Conservation (phyloP, 805 yeast genomes). For the Teunomyces pallodes region DNA sequence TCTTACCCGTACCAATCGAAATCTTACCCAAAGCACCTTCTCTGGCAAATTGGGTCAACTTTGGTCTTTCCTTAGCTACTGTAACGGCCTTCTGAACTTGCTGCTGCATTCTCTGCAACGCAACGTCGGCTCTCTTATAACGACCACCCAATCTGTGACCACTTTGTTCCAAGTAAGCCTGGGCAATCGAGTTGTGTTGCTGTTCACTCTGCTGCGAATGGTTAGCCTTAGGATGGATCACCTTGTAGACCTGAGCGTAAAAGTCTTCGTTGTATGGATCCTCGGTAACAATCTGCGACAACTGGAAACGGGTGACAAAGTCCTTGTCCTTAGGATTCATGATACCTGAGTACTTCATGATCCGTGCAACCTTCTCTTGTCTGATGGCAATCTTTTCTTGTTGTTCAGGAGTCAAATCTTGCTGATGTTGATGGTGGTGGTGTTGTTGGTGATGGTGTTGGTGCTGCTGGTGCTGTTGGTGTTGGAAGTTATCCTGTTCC, state of each 20-base stretch:
- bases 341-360: constrained; percentile 81
- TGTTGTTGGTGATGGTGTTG: constrained; percentile 25
- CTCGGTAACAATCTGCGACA: constrained; percentile 93
- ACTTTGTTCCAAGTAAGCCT: constrained; percentile 85
- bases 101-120: constrained; percentile 95
- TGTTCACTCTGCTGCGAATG: constrained; percentile 51
- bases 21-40: constrained; percentile 92
- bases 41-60: constrained; percentile 58
- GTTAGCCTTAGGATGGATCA: constrained; percentile 49
- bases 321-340: constrained; percentile 98
- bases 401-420: constrained; percentile 65
- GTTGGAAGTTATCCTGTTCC: constrained; percentile 15
- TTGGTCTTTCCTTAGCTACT: constrained; percentile 86
- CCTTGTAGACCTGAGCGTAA: constrained; percentile 87
- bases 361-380: constrained; percentile 71
- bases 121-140: constrained; percentile 80
- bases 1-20: constrained; percentile 72
- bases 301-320: constrained; percentile 88
- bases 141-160: constrained; percentile 90
- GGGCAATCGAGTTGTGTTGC: constrained; percentile 80
- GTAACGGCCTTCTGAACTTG: constrained; percentile 96
- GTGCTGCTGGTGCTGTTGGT: constrained; percentile 21
- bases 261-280: constrained; percentile 98
- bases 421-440: constrained; percentile 15
- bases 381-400: constrained; percentile 63